Evolutionary conservation across 805 yeast genomes (phyloP).

Genomic region (Suhomyces sp.): DNA sequence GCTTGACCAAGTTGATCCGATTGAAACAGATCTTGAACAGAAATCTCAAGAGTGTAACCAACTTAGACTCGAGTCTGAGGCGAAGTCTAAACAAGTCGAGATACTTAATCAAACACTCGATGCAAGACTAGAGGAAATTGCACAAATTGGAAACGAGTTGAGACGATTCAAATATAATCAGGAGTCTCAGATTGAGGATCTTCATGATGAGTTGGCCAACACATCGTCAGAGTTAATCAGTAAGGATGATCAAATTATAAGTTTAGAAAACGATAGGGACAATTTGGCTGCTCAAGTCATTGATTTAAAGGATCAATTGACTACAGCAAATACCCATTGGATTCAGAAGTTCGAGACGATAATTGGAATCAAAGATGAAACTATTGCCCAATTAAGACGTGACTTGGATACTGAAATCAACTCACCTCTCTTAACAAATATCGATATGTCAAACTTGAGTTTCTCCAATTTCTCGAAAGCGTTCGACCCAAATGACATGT

Average conservation of each 20-base stretch:
- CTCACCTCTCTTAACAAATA: conserved; percentile 6
- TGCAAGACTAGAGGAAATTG: conserved; percentile 6
- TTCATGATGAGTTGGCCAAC: conserved; percentile 6
- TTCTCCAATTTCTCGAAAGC: conserved; percentile 1
- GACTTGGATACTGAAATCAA: conserved; percentile 4
- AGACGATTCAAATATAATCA: conserved; percentile 3
- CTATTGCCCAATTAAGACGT: conserved; percentile 2
- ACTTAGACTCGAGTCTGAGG: conserved; percentile 2
- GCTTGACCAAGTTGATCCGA: too few species aligned
- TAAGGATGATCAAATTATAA: conserved; percentile 3
- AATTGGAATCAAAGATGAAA: conserved; percentile 1
- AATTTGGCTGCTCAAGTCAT: conserved; percentile 1
- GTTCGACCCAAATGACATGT: conserved; percentile 8
- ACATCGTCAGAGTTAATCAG: conserved; percentile 1
- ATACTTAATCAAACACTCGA: conserved; percentile 4
- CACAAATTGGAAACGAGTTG: conserved; percentile 4
- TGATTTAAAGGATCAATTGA: conserved; percentile 13
- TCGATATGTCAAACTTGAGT: conserved; percentile 3
- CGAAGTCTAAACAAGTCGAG: background rate
- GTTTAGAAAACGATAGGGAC: conserved; percentile 4
- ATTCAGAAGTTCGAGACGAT: conserved; percentile 3
- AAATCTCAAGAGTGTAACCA: too few species aligned
- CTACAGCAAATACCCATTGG: conserved; percentile 3
- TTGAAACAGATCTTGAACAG: too few species aligned
- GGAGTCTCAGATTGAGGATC: conserved; percentile 4